These are phyloP conservation scores for Fusarium sulawesiense DNA, from an alignment of 2,329 filamentous ascomycete species.

Conservation along the genomic window DNA sequence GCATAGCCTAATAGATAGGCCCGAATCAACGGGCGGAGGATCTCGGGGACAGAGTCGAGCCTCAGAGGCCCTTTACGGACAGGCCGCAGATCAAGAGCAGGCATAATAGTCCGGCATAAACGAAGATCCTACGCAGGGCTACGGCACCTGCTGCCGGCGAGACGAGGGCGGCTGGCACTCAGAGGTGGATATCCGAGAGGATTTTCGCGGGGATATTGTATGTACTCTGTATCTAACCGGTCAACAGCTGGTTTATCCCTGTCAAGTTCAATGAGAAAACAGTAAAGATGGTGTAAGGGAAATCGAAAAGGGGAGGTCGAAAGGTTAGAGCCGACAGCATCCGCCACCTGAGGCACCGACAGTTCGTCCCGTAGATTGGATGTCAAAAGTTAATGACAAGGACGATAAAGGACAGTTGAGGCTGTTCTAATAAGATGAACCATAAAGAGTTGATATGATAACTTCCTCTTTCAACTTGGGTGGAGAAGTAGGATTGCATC, in stretches of 20 bases:
- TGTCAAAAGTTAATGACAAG: slow-evolving; percentile 4
- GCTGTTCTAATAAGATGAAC: slow-evolving; percentile 15
- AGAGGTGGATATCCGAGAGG: slow-evolving; percentile 33
- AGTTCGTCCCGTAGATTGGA: slow-evolving; percentile 27
- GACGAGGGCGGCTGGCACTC: slow-evolving; percentile 17
- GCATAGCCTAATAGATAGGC: slow-evolving; percentile 72
- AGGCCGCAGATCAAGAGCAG: slow-evolving; percentile 28
- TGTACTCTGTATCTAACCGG: slow-evolving; percentile 25
- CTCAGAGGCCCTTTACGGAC: slow-evolving; percentile 37
- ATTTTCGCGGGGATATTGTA: slow-evolving; percentile 38
- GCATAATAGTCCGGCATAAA: slow-evolving; percentile 35
- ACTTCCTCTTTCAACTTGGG: slow-evolving; percentile 3
- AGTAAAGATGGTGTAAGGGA: slow-evolving; percentile 40
- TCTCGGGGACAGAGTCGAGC: slow-evolving; percentile 57
- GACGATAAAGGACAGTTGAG: slow-evolving; percentile 16
- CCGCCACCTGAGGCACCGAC: slow-evolving; percentile 35
- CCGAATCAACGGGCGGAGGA: slow-evolving; percentile 66
- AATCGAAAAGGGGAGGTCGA: slow-evolving; percentile 23
- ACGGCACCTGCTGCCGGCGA: slow-evolving; percentile 41
- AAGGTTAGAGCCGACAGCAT: slow-evolving; percentile 23
- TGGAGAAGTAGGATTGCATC: slow-evolving; percentile 19
- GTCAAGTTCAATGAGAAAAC: slow-evolving; percentile 22
- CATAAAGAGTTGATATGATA: slow-evolving; percentile 17
- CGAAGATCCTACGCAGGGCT: slow-evolving; percentile 33
- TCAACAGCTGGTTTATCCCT: slow-evolving; percentile 38